These are phyloP conservation scores for Leucocoprinus sp. DNA, from an alignment of 768 basidiomycete genomes.

Conservation along the genomic window DNA sequence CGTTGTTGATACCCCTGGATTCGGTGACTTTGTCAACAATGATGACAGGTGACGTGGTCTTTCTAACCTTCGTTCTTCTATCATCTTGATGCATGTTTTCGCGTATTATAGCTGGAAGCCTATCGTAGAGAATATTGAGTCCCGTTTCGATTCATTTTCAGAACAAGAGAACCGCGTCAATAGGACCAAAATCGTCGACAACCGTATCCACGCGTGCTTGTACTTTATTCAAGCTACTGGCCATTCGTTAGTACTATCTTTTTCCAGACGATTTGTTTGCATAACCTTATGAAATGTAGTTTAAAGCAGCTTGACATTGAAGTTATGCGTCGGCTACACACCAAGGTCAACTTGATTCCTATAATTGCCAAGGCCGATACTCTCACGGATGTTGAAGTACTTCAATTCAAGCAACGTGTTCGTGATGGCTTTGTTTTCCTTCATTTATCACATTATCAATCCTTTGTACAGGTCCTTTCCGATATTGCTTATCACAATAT, in stretches of 20 bases:
- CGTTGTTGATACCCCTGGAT: constrained; percentile 99
- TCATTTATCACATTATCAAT: constrained; percentile 7
- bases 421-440: constrained; percentile 15
- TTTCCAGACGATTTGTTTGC: constrained; percentile 3
- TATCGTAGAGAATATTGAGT: constrained; percentile 96
- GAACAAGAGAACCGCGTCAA: constrained; percentile 99
- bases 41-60: constrained; percentile 69
- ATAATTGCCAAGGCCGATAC: constrained; percentile 99
- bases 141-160: constrained; percentile 93
- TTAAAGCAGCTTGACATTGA: constrained; percentile 98
- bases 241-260: constrained; percentile 67
- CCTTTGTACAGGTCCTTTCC: constrained; percentile 58
- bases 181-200: constrained; percentile 87
- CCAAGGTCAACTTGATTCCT: constrained; percentile 96
- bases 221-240: constrained; percentile 99
- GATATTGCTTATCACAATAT: constrained; percentile 96
- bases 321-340: constrained; percentile 96
- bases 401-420: constrained; percentile 89
- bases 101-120: constrained; percentile 79
- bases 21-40: constrained; percentile 99
- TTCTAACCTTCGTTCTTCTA: constrained; percentile 11
- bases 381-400: constrained; percentile 91
- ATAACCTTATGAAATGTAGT: constrained; percentile 30
- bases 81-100: constrained; percentile 16
- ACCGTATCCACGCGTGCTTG: constrained; percentile 95